Conservation (phyloP, 257 asterid species). For the Nicotiana tomentosiformis region DNA sequence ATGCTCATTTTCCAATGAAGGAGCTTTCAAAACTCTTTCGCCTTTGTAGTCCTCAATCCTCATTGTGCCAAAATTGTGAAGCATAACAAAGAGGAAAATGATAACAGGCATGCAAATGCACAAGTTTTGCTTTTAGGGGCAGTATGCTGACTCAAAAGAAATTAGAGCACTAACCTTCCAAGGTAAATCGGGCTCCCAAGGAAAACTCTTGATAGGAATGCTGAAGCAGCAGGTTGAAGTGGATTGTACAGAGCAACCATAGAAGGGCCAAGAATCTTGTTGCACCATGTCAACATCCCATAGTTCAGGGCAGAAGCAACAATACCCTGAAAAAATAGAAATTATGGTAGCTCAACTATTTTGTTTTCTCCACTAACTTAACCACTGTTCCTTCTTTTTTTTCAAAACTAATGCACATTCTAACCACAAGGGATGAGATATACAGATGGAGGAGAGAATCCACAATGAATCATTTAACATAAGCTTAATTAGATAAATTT, state of each 20-base stretch:
- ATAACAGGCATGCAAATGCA: not conserved
- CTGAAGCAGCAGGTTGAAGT: conserved; percentile 89
- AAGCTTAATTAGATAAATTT: not conserved
- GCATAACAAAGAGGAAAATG: not conserved
- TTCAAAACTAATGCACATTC: not conserved
- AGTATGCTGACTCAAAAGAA: not conserved
- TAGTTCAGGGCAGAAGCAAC: conserved; percentile 88
- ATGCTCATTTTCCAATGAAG: not conserved
- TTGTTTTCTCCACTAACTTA: not conserved
- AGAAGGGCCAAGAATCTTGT: conserved; percentile 85
- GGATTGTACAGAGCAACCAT: conserved; percentile 90
- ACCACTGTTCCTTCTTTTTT: not conserved
- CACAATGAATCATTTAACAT: not conserved
- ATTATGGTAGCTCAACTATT: not conserved
- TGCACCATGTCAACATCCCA: conserved; percentile 84
- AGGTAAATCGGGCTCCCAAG: conserved; percentile 91
- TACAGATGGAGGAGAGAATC: not conserved
- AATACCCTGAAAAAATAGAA: conserved; percentile 49
- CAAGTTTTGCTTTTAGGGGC: not conserved
- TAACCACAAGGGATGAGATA: not conserved
- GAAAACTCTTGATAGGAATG: conserved; percentile 76
- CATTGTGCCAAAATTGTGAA: not conserved
- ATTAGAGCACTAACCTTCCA: conserved; percentile 61
- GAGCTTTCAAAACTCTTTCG: not conserved
- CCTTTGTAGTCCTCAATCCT: not conserved